Percentiles rank a stretch among this genome's conserved stretches.
Evolutionary conservation across 441 rosid species (phyloP).

Genomic region (Populus trichocarpa): DNA sequence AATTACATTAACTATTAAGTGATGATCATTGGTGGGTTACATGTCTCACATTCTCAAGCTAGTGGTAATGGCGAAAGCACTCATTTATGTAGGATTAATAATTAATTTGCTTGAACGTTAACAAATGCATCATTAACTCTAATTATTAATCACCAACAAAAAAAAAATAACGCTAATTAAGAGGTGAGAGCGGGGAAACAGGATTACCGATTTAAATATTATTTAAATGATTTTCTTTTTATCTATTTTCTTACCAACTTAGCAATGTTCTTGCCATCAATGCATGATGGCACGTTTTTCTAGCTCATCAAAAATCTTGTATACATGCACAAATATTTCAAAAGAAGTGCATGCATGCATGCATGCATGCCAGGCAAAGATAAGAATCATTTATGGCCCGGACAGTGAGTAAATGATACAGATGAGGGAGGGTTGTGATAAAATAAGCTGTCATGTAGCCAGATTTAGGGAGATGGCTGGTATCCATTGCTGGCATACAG

Average conservation of each 20-base stretch:
- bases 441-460: background rate
- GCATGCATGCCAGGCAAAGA: background rate
- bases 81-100: no score
- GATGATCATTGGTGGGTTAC: background rate
- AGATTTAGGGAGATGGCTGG: slow-evolving; percentile 4
- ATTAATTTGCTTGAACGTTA: no score
- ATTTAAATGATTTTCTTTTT: no score
- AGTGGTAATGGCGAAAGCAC: no score
- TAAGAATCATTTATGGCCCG: background rate
- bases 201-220: background rate
- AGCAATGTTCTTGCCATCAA: background rate
- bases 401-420: background rate
- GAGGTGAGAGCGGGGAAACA: no score
- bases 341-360: background rate
- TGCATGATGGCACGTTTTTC: background rate
- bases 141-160: no score
- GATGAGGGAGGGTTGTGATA: background rate
- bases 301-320: background rate
- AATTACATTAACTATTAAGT: background rate
- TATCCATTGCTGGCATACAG: slow-evolving; percentile 21
- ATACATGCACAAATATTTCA: background rate
- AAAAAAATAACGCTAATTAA: background rate
- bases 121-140: no score
- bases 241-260: no score
- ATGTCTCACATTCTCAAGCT: no score